phyloP scores from a whole-genome alignment of 1,284 basidiomycete species.

The Pascua sp. region DNA sequence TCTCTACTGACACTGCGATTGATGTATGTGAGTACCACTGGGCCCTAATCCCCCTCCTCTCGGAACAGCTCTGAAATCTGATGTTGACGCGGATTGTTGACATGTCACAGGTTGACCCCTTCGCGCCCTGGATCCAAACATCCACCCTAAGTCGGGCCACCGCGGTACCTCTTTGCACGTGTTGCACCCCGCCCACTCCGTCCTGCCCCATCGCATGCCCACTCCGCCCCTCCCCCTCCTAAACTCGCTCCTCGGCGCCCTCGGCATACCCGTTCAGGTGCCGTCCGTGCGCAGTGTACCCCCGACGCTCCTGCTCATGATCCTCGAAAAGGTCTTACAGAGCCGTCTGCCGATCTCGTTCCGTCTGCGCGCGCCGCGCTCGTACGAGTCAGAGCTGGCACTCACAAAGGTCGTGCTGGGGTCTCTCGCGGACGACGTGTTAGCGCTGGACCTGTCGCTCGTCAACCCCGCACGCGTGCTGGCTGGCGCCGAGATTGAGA shows the following conservation, averaged over 20 bases:
- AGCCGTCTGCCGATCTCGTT: constrained; percentile 18
- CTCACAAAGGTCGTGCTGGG: constrained; percentile 33
- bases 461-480: constrained; percentile 24
- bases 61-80: too few species aligned
- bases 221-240: constrained; percentile 27
- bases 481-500: constrained; percentile 19
- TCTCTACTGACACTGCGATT: too few species aligned
- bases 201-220: constrained; percentile 20
- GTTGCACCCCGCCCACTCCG: neutral
- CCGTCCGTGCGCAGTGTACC: constrained; percentile 19
- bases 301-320: constrained; percentile 30
- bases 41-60: too few species aligned
- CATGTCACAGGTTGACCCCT: too few species aligned
- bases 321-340: constrained; percentile 25
- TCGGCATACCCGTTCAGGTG: constrained; percentile 24
- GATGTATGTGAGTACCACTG: too few species aligned
- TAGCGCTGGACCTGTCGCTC: constrained; percentile 26
- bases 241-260: constrained; percentile 19
- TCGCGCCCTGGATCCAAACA: too few species aligned
- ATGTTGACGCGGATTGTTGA: too few species aligned
- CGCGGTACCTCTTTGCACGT: too few species aligned
- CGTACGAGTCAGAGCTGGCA: constrained; percentile 18
- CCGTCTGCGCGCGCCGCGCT: constrained; percentile 11
- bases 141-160: too few species aligned
- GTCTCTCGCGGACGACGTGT: constrained; percentile 26